Percentiles rank a stretch among this genome's conserved stretches.
Conservation (phyloP, 768 basidiomycete genomes). For the Pisolithus orientalis region DNA sequence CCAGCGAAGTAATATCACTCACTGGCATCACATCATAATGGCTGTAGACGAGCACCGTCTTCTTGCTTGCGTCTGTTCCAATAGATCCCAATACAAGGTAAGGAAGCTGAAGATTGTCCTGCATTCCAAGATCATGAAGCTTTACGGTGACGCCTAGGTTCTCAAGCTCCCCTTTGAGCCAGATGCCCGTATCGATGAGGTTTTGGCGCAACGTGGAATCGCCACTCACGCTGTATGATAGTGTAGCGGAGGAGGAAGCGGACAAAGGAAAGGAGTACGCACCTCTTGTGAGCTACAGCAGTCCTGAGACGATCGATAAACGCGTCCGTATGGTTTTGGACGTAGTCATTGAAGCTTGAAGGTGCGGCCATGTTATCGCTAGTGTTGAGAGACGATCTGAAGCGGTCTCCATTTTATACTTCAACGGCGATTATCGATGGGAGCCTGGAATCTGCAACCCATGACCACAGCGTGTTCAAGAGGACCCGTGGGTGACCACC, state of each 20-base stretch:
- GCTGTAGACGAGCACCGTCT: slow-evolving; percentile 84
- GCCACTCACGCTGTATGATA: neutral
- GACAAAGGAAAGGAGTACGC: neutral
- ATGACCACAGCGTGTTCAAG: too few relatives aligned
- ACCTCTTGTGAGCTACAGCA: neutral
- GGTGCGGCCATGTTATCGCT: neutral
- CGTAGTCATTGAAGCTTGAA: neutral
- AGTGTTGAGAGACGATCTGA: neutral
- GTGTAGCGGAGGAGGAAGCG: neutral
- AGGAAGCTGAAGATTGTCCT: slow-evolving; percentile 57
- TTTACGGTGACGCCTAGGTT: neutral
- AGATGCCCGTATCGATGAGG: neutral
- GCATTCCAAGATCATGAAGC: neutral
- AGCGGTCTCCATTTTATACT: neutral
- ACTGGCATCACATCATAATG: slow-evolving; percentile 91
- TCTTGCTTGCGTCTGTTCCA: slow-evolving; percentile 77
- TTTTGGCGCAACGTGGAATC: neutral
- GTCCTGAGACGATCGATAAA: neutral
- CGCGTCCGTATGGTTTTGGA: neutral
- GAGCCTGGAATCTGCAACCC: too few relatives aligned
- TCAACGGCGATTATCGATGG: neutral
- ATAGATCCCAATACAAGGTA: slow-evolving; percentile 71
- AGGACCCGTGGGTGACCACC: too few relatives aligned
- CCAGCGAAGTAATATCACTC: slow-evolving; percentile 12
- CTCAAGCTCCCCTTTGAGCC: neutral